Percentiles rank a stretch among this genome's conserved stretches.
These are phyloP conservation scores for Anthoceros angustus DNA, from an alignment of 225 moss, liverwort and hornwort species.

Conservation along the genomic window DNA sequence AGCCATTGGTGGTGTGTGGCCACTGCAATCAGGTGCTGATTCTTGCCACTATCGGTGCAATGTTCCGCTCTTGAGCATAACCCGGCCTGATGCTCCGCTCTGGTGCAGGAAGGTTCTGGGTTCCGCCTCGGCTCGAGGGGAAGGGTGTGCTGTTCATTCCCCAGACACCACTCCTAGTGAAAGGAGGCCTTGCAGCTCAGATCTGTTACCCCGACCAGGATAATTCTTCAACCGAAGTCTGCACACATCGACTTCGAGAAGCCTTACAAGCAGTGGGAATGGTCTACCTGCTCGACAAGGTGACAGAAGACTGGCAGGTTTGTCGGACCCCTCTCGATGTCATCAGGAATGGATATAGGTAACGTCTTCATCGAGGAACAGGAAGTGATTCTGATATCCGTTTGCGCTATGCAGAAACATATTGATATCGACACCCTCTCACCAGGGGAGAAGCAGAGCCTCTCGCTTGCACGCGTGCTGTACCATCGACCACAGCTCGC, in stretches of 20 bases:
- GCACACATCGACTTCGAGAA: slow-evolving; percentile 5
- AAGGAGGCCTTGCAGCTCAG: slow-evolving; percentile 16
- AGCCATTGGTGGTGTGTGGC: slow-evolving; percentile 13
- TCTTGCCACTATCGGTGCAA: not conserved
- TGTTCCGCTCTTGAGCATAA: not conserved
- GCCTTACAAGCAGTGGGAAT: slow-evolving; percentile 17
- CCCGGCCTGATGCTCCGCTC: not conserved
- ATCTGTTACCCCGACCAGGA: slow-evolving; percentile 13
- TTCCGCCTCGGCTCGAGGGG: slow-evolving; percentile 11
- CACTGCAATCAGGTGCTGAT: slow-evolving; percentile 12
- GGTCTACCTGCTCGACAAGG: slow-evolving; percentile 8
- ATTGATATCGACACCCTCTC: slow-evolving; percentile 13
- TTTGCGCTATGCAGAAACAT: slow-evolving; percentile 9
- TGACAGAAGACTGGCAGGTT: slow-evolving; percentile 14
- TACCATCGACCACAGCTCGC: slow-evolving; percentile 22
- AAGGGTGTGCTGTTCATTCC: slow-evolving; percentile 12
- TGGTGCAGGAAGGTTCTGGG: slow-evolving; percentile 12
- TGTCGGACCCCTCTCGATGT: not conserved
- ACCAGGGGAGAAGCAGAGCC: slow-evolving; percentile 20
- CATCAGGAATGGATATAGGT: not conserved
- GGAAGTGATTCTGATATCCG: not conserved
- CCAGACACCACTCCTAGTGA: slow-evolving; percentile 16
- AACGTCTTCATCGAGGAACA: not conserved
- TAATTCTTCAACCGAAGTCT: not conserved
- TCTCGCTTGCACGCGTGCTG: slow-evolving; percentile 21